A percentile compares a stretch with the other conserved stretches of the same genome.
These are phyloP conservation scores for Gyrodon lividus DNA, from an alignment of 768 basidiomycete genomes.

Conservation along the genomic window DNA sequence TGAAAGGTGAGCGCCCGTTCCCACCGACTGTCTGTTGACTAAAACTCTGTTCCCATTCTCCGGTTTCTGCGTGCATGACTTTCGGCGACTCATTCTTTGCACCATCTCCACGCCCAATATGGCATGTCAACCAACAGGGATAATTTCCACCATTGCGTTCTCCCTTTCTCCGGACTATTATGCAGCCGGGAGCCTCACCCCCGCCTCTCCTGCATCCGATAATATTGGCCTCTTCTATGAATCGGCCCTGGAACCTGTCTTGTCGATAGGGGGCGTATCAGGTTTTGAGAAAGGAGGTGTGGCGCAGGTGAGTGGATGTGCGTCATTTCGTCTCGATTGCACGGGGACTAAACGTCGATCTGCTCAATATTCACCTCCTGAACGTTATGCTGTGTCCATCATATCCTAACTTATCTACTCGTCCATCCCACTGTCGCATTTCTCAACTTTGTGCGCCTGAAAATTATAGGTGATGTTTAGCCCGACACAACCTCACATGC, in stretches of 20 bases:
- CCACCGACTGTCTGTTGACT: not conserved
- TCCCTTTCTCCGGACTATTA: constrained; percentile 63
- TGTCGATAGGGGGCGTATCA: constrained; percentile 60
- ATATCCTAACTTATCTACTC: not conserved
- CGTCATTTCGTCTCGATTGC: not conserved
- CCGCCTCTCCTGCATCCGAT: constrained; percentile 39
- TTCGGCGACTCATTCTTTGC: no score
- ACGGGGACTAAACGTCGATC: not conserved
- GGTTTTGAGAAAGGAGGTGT: constrained; percentile 35
- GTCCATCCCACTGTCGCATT: not conserved
- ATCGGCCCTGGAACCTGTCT: constrained; percentile 51
- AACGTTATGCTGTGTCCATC: no score
- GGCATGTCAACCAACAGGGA: constrained; percentile 48
- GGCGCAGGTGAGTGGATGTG: constrained; percentile 44
- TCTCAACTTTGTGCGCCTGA: not conserved
- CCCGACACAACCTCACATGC: constrained; percentile 61
- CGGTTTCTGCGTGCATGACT: no score
- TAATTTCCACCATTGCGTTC: constrained; percentile 83
- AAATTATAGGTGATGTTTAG: constrained; percentile 73
- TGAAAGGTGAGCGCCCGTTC: constrained; percentile 64
- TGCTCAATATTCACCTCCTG: no score
- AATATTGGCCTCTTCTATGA: constrained; percentile 73
- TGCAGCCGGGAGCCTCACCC: constrained; percentile 75
- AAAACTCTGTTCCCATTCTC: not conserved
- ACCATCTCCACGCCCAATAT: not conserved